phyloP scores from a whole-genome alignment of 768 basidiomycete species.

The Cantharellus anzutake region DNA sequence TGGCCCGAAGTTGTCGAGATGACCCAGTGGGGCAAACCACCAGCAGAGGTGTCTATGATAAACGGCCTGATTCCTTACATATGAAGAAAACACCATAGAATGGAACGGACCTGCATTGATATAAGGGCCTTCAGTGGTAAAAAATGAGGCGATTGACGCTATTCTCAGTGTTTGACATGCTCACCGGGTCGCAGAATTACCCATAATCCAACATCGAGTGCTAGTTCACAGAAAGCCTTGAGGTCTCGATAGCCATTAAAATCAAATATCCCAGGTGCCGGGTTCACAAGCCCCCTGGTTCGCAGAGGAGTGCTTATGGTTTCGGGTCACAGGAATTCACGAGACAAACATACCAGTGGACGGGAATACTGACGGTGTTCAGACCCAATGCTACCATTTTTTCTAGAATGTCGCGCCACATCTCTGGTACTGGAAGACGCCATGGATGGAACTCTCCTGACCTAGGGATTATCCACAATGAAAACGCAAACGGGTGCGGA shows the following conservation, averaged over 20 bases:
- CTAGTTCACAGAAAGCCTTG: constrained; percentile 54
- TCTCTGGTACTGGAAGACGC: constrained; percentile 54
- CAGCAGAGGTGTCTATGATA: constrained; percentile 27
- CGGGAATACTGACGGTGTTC: constrained; percentile 57
- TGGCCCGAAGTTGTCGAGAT: constrained; percentile 45
- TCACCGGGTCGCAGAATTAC: constrained; percentile 60
- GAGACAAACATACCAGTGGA: constrained; percentile 28
- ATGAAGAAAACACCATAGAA: not conserved
- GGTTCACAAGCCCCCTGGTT: constrained; percentile 49
- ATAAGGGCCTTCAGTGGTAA: constrained; percentile 7
- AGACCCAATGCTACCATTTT: constrained; percentile 67
- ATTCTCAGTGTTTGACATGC: constrained; percentile 3
- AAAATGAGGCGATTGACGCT: not conserved
- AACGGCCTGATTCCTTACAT: not conserved
- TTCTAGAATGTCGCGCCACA: constrained; percentile 71
- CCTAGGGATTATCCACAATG: constrained; percentile 19
- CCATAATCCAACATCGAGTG: constrained; percentile 55
- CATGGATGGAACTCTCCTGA: constrained; percentile 78
- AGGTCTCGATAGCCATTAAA: constrained; percentile 52
- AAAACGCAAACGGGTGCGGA: not conserved
- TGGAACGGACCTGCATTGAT: constrained; percentile 9
- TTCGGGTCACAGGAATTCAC: not conserved
- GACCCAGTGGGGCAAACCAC: constrained; percentile 52
- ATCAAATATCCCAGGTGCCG: constrained; percentile 52
- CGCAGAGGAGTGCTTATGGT: not conserved